Percentiles rank a stretch among this genome's conserved stretches.
Evolutionary conservation across 768 basidiomycete genomes (phyloP).

Genomic region (Infundibulicybe gibba): DNA sequence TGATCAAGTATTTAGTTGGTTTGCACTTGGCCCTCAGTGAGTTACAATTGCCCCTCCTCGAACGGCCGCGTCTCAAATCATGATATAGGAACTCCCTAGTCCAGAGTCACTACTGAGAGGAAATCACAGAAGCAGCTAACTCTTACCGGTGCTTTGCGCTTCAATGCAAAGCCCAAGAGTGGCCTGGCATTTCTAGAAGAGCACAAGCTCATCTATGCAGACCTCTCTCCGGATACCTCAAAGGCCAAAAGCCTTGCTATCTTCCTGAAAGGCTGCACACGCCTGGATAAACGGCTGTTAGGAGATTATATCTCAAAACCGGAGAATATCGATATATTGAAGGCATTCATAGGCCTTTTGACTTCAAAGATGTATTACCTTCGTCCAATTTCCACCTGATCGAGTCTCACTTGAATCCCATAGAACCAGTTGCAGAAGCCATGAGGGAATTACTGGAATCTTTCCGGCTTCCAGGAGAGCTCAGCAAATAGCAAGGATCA

Average conservation of each 20-base stretch:
- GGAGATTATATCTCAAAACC: constrained; percentile 92
- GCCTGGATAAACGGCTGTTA: constrained; percentile 88
- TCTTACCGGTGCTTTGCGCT: constrained; percentile 76
- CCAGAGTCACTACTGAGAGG: constrained; percentile 56
- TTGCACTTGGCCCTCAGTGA: constrained; percentile 63
- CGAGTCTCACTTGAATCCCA: neutral
- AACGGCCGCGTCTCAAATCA: no score
- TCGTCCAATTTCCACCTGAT: neutral
- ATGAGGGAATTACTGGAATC: constrained; percentile 92
- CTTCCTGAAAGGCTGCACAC: constrained; percentile 81
- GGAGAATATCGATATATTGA: constrained; percentile 81
- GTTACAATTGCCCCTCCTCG: constrained; percentile 11
- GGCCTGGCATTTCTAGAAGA: constrained; percentile 92
- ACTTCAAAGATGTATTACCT: constrained; percentile 78
- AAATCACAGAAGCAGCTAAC: constrained; percentile 89
- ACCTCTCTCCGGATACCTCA: constrained; percentile 52
- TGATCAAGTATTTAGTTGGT: constrained; percentile 25
- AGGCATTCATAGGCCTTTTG: constrained; percentile 82
- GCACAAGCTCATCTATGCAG: constrained; percentile 79
- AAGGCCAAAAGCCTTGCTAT: constrained; percentile 69
- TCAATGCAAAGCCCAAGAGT: constrained; percentile 90
- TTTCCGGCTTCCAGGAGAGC: constrained; percentile 95
- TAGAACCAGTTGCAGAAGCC: constrained; percentile 93
- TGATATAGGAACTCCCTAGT: constrained; percentile 46
- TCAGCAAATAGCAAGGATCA: constrained; percentile 91